Conservation (phyloP, 2,329 filamentous ascomycete species). For the Hypoxylon sp. region DNA sequence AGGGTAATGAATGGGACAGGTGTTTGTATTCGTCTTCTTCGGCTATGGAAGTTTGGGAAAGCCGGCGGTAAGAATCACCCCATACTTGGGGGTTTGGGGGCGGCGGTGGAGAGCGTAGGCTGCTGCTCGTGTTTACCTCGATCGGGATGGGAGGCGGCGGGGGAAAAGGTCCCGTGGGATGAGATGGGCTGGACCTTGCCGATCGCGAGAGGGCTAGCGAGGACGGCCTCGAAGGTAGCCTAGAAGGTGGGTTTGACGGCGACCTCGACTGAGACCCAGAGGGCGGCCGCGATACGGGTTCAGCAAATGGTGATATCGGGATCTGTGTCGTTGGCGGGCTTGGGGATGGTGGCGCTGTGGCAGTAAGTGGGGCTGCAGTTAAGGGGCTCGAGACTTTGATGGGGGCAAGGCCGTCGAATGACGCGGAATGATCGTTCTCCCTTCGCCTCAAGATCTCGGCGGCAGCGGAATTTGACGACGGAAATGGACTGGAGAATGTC, state of each 20-base stretch:
- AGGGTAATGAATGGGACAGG: conserved; percentile 42
- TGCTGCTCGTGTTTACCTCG: conserved; percentile 47
- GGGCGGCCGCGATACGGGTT: conserved; percentile 27
- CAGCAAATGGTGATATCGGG: conserved; percentile 11
- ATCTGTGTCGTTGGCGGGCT: conserved; percentile 24
- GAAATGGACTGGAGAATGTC: conserved; percentile 50
- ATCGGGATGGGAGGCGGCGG: conserved; percentile 48
- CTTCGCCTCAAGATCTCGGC: conserved; percentile 51
- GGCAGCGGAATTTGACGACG: conserved; percentile 51
- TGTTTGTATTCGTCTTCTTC: conserved; percentile 38
- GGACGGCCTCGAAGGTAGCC: conserved; percentile 40
- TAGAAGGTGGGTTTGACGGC: conserved; percentile 28
- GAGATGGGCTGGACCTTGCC: conserved; percentile 46
- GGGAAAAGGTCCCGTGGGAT: conserved; percentile 44
- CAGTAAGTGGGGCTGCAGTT: conserved; percentile 35
- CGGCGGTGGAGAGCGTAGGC: conserved; percentile 41
- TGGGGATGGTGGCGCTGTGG: conserved; percentile 26
- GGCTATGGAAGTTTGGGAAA: conserved; percentile 32
- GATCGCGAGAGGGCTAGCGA: conserved; percentile 32
- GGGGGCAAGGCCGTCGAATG: conserved; percentile 47
- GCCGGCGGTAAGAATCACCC: conserved; percentile 22
- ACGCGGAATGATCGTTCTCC: conserved; percentile 44
- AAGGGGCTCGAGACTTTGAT: conserved; percentile 48
- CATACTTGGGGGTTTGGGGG: conserved; percentile 16
- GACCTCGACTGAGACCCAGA: conserved; percentile 37